Conservation (phyloP, 768 basidiomycete species). For the Hebeloma cylindrosporum region DNA sequence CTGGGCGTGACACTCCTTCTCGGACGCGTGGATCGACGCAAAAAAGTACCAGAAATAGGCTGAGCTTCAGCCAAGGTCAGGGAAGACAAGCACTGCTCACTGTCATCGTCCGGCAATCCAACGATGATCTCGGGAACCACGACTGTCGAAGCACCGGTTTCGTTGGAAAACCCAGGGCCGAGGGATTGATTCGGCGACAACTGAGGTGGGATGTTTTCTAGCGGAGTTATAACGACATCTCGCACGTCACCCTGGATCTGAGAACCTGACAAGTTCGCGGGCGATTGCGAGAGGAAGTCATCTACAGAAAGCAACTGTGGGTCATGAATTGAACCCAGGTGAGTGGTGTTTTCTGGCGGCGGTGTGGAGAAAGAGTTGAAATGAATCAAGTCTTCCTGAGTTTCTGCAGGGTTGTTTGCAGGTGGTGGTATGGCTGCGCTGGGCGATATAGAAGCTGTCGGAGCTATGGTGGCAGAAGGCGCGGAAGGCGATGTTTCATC, state of each 20-base stretch:
- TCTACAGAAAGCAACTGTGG: conserved; percentile 17
- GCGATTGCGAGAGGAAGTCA: conserved; percentile 21
- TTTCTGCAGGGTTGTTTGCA: background rate
- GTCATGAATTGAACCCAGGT: background rate
- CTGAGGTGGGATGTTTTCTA: too few relatives aligned
- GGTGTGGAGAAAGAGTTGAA: conserved; percentile 41
- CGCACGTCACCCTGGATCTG: too few relatives aligned
- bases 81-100: conserved; percentile 3
- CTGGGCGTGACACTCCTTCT: conserved; percentile 35
- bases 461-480: background rate
- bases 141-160: background rate
- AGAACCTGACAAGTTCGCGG: too few relatives aligned
- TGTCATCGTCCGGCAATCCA: background rate
- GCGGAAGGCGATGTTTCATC: conserved; percentile 5
- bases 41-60: background rate
- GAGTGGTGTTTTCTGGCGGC: background rate
- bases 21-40: conserved; percentile 41
- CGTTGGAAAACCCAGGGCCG: too few relatives aligned
- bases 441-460: conserved; percentile 1
- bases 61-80: background rate
- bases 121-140: conserved; percentile 4
- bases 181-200: too few relatives aligned
- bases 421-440: conserved; percentile 8
- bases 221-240: too few relatives aligned
- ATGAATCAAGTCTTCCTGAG: conserved; percentile 22